Base-by-base conservation (phyloP, 2,329 filamentous ascomycete genomes). In the Ascochyta viciae-villosae region DNA sequence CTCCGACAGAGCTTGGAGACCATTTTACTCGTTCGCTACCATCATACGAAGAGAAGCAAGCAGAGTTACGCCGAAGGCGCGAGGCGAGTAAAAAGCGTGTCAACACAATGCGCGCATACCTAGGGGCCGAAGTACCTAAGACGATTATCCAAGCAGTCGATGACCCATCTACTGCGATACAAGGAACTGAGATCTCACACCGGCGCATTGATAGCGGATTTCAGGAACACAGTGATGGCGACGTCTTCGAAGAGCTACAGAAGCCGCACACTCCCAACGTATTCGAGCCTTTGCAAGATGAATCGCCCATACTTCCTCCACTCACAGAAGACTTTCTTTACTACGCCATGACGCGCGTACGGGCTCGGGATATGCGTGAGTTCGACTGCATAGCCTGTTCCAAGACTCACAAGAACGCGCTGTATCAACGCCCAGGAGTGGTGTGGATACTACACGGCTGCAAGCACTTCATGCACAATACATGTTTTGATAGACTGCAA, bases 361-460 rank as follows among this genome's bases (percentile, higher is more conserved):
- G 38, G 13, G 33, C 9, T 9, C 43, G 31, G 2, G 34, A 31
- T 16, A 16, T 27, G 6, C 23, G 12, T n/a, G 4, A 24, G 2
- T 42, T 47, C 9, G 7, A 23, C 16, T 53, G 50, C 19, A 35
- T 43, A 6, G 43, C 34, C 31, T 53, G 50, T 43, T 37, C 31
- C 9, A 39, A 37, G 12, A 47, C 43, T 5, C 38, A 47, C 24
- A 27, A 2, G 2, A n/a, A 22, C 13, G 22, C 50, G 8, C 7
- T 15, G 2, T 3, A 26, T 1, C 19, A 42, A 4, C 13, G 29
- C 4, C 10, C 2, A 12, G 6, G 16, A 16, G 13, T 23, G 1
- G 29, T 42, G 10, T 53, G 50, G 50, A n/a, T 53, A 6, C 23
- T 53, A 23, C 29, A 42, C 2, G 39, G 38, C 13, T 53, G 50